A percentile compares a stretch with the other conserved stretches of the same genome.
Evolutionary conservation across 345 rosid genomes (phyloP).

Genomic region (Odontarrhena argentea): DNA sequence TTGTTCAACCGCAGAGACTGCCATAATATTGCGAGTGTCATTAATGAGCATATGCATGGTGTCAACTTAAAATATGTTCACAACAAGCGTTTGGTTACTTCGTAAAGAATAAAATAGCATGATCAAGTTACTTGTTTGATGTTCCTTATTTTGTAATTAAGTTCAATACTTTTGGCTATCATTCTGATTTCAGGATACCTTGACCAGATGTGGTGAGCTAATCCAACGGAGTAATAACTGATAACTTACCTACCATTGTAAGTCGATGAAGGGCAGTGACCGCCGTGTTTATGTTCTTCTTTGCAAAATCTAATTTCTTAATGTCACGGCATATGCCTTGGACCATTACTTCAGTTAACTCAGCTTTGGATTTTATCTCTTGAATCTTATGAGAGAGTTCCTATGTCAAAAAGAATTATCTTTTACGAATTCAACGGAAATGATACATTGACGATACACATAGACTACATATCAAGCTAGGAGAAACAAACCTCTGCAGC

Average conservation of each 20-base stretch:
- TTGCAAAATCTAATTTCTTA: constrained; percentile 97
- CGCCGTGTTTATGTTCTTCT: constrained; percentile 96
- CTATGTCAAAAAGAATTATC: constrained; percentile 44
- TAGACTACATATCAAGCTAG: too few species aligned
- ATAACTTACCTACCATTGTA: constrained; percentile 89
- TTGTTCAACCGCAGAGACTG: constrained; percentile 99
- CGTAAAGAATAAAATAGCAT: constrained; percentile 7
- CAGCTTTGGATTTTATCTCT: constrained; percentile 98
- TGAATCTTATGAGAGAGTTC: constrained; percentile 90
- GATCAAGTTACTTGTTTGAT: constrained; percentile 17
- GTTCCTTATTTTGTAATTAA: background rate
- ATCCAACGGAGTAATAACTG: background rate
- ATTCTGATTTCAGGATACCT: constrained; percentile 6
- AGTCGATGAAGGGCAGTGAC: constrained; percentile 99
- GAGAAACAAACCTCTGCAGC: constrained; percentile 82
- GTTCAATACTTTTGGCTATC: background rate
- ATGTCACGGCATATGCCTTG: constrained; percentile 98
- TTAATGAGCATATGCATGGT: constrained; percentile 4
- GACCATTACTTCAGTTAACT: constrained; percentile 98
- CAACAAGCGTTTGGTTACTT: too few species aligned
- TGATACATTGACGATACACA: background rate
- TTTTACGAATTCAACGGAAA: background rate
- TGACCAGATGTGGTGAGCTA: constrained; percentile 6
- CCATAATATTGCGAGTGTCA: constrained; percentile 34
- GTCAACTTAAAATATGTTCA: background rate